These are phyloP conservation scores for Aspergillus sp. DNA, from an alignment of 2,329 filamentous ascomycete genomes.

Conservation along the genomic window DNA sequence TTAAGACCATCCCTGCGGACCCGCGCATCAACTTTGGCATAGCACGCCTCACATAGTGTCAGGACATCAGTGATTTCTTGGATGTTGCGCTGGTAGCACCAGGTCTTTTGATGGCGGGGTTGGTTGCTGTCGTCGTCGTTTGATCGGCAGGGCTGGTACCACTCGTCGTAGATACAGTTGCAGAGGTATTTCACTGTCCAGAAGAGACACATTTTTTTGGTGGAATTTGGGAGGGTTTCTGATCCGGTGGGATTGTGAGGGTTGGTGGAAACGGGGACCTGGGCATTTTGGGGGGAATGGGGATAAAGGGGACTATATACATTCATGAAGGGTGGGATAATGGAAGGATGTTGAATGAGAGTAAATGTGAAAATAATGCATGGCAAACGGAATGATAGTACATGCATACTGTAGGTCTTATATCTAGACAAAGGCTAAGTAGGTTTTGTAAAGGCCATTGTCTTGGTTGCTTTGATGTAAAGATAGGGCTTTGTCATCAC, in stretches of 20 bases:
- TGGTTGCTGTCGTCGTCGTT: not conserved
- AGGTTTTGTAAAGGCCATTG: not conserved
- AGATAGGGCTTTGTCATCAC: not conserved
- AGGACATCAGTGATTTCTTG: not conserved
- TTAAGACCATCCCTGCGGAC: not conserved
- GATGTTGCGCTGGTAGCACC: not conserved
- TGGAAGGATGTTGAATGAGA: not conserved
- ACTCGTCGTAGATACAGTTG: constrained; percentile 4
- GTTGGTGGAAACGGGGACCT: not conserved
- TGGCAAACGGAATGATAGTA: not conserved
- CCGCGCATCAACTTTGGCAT: not conserved
- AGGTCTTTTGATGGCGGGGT: not conserved
- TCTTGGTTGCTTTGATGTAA: not conserved
- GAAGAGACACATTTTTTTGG: constrained; percentile 1
- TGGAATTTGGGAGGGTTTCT: not conserved
- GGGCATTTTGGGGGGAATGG: not conserved
- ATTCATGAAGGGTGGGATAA: not conserved
- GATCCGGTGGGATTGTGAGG: not conserved
- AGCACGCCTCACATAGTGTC: not conserved
- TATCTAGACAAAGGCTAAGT: not conserved
- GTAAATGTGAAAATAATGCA: not conserved
- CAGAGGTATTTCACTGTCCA: constrained; percentile 2
- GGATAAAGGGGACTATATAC: not conserved
- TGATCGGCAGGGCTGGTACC: not conserved
- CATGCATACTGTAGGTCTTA: not conserved